Evolutionary conservation across 2,329 filamentous ascomycete genomes (phyloP).

Genomic region (Zymoseptoria tritici): DNA sequence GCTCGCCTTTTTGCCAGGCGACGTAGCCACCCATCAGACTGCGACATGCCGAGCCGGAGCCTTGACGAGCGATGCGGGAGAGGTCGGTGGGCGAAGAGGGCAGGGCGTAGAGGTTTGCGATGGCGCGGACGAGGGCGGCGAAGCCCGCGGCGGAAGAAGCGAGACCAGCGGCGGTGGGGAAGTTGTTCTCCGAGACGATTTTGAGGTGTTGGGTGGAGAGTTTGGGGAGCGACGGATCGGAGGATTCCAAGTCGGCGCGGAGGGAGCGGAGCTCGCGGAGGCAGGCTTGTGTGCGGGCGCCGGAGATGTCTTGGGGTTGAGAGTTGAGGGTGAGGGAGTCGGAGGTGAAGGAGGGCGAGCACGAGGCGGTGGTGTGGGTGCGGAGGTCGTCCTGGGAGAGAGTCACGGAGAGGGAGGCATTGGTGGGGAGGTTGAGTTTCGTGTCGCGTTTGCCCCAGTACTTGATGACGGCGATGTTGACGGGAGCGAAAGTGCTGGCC

Average conservation of each 20-base stretch:
- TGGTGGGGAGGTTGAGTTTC: slow-evolving; percentile 62
- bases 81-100: slow-evolving; percentile 68
- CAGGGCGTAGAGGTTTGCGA: slow-evolving; percentile 86
- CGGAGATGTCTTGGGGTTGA: slow-evolving; percentile 72
- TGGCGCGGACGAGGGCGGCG: slow-evolving; percentile 65
- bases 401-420: slow-evolving; percentile 94
- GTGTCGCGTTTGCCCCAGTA: slow-evolving; percentile 80
- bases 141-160: slow-evolving; percentile 59
- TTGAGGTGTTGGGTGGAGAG: slow-evolving; percentile 70
- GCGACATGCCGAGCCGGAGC: slow-evolving; percentile 88
- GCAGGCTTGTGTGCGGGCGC: slow-evolving; percentile 88
- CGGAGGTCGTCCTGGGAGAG: slow-evolving; percentile 89
- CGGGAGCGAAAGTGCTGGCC: slow-evolving; percentile 90
- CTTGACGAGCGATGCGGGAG: slow-evolving; percentile 82
- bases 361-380: slow-evolving; percentile 91
- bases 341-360: slow-evolving; percentile 62
- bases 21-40: slow-evolving; percentile 93
- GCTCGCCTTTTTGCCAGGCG: slow-evolving; percentile 77
- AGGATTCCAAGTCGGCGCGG: slow-evolving; percentile 65
- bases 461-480: slow-evolving; percentile 99
- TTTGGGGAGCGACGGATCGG: slow-evolving; percentile 68
- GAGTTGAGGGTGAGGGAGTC: slow-evolving; percentile 81
- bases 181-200: slow-evolving; percentile 96
- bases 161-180: slow-evolving; percentile 91
- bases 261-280: slow-evolving; percentile 76